Conservation (phyloP, 1,284 basidiomycete genomes). For the Apiotrichum mycotoxinovorans region DNA sequence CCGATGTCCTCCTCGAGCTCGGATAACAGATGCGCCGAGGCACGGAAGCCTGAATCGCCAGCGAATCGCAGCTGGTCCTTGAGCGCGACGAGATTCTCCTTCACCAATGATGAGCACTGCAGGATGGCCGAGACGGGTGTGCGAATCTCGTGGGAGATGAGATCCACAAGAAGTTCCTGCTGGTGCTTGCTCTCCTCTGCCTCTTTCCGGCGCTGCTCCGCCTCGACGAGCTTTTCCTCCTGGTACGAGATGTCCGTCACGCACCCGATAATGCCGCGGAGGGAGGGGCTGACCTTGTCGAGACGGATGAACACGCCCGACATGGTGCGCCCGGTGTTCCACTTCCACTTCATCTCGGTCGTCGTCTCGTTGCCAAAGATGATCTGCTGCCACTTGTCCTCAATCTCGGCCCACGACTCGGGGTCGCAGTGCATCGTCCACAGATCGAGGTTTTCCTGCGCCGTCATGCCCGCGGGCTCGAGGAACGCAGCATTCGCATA, state of each 20-base stretch:
- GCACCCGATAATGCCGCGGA: slow-evolving; percentile 43
- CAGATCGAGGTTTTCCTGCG: neutral
- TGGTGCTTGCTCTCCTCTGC: slow-evolving; percentile 31
- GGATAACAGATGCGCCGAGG: slow-evolving; percentile 24
- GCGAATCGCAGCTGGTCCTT: slow-evolving; percentile 14
- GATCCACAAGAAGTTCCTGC: slow-evolving; percentile 35
- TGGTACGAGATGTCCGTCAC: slow-evolving; percentile 40
- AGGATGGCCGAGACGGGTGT: slow-evolving; percentile 34
- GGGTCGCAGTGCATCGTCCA: slow-evolving; percentile 18
- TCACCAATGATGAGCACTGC: slow-evolving; percentile 33
- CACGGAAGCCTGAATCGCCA: slow-evolving; percentile 5
- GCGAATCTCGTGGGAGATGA: slow-evolving; percentile 37
- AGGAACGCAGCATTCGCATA: slow-evolving; percentile 38
- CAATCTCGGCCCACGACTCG: slow-evolving; percentile 2
- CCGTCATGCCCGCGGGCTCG: neutral
- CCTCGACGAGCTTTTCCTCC: slow-evolving; percentile 30
- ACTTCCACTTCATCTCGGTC: slow-evolving; percentile 33
- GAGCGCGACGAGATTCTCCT: slow-evolving; percentile 30
- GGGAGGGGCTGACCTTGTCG: slow-evolving; percentile 27
- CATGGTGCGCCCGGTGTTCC: slow-evolving; percentile 32
- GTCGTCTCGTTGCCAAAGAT: slow-evolving; percentile 7
- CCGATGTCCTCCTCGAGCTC: slow-evolving; percentile 42
- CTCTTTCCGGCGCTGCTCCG: slow-evolving; percentile 23
- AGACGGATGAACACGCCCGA: slow-evolving; percentile 37
- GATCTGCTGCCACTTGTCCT: slow-evolving; percentile 17